phyloP scores from a whole-genome alignment of 805 yeast genomes.

The Kluyveromyces aestuarii region DNA sequence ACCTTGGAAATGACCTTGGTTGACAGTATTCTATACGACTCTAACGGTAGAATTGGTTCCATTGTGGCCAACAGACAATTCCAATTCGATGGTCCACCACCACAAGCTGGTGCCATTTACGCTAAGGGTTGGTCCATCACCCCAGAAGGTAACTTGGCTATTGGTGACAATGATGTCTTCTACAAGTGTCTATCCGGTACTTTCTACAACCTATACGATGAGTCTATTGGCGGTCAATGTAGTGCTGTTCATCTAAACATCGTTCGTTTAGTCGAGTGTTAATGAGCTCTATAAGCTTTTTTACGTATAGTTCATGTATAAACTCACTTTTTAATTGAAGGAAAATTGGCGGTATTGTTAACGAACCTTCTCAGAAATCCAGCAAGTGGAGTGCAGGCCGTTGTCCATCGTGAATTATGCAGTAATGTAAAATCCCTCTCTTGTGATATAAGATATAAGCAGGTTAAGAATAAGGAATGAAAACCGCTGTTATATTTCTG shows the following conservation, averaged over 20 bases:
- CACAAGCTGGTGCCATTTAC: slow-evolving; percentile 59
- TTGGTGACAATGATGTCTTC: slow-evolving; percentile 48
- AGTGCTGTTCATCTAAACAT: slow-evolving; percentile 43
- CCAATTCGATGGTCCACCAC: slow-evolving; percentile 74
- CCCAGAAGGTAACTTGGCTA: slow-evolving; percentile 46
- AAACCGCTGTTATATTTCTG: too few species aligned
- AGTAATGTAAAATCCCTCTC: too few species aligned
- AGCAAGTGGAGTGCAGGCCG: too few species aligned
- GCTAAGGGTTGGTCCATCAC: slow-evolving; percentile 57
- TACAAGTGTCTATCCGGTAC: slow-evolving; percentile 59
- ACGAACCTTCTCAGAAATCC: too few species aligned
- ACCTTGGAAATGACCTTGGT: slow-evolving; percentile 45
- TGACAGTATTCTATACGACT: slow-evolving; percentile 42
- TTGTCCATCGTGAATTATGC: too few species aligned
- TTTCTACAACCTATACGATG: slow-evolving; percentile 59
- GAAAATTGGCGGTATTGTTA: background rate
- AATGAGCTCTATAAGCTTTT: slow-evolving; percentile 5
- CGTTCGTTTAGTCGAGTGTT: slow-evolving; percentile 44
- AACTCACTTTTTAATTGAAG: background rate
- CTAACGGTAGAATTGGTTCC: slow-evolving; percentile 56
- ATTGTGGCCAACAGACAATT: slow-evolving; percentile 69
- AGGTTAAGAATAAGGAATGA: too few species aligned
- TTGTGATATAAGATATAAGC: too few species aligned
- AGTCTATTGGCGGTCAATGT: slow-evolving; percentile 46
- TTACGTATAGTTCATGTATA: background rate